These are phyloP conservation scores for Penicillium cosmopolitanum DNA, from an alignment of 495 filamentous ascomycete species.

Conservation along the genomic window DNA sequence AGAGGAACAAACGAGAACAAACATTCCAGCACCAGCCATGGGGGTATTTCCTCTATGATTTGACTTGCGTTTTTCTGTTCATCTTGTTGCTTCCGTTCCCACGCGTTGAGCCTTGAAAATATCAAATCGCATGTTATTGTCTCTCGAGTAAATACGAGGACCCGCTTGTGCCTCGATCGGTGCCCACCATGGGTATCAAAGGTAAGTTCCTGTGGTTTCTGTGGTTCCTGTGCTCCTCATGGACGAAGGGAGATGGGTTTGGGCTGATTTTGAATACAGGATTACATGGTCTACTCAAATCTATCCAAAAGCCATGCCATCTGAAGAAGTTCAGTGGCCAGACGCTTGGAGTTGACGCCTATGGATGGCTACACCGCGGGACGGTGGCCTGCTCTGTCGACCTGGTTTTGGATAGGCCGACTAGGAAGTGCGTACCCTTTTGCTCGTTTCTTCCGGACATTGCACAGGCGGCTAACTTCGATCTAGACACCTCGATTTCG, in stretches of 20 bases:
- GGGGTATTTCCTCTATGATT: slow-evolving; percentile 31
- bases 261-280: slow-evolving; percentile 50
- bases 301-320: slow-evolving; percentile 86
- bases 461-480: slow-evolving; percentile 7
- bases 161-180: slow-evolving; percentile 36
- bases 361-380: slow-evolving; percentile 97
- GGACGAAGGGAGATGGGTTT: slow-evolving; percentile 6
- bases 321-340: slow-evolving; percentile 86
- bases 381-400: slow-evolving; percentile 90
- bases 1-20: slow-evolving; percentile 31
- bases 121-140: slow-evolving; percentile 21
- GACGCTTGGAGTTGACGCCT: slow-evolving; percentile 91
- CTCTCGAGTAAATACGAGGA: slow-evolving; percentile 34
- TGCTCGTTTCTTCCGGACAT: background rate
- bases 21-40: slow-evolving; percentile 31
- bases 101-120: slow-evolving; percentile 11
- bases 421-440: slow-evolving; percentile 67
- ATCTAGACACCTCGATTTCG: slow-evolving; percentile 84
- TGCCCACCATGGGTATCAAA: slow-evolving; percentile 69
- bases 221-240: no score
- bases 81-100: slow-evolving; percentile 6
- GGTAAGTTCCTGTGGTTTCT: slow-evolving; percentile 43
- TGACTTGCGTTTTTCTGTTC: slow-evolving; percentile 9
- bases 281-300: slow-evolving; percentile 89
- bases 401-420: slow-evolving; percentile 84